phyloP scores from a whole-genome alignment of 352 stramenopile genomes.

The Pythium oligandrum region DNA sequence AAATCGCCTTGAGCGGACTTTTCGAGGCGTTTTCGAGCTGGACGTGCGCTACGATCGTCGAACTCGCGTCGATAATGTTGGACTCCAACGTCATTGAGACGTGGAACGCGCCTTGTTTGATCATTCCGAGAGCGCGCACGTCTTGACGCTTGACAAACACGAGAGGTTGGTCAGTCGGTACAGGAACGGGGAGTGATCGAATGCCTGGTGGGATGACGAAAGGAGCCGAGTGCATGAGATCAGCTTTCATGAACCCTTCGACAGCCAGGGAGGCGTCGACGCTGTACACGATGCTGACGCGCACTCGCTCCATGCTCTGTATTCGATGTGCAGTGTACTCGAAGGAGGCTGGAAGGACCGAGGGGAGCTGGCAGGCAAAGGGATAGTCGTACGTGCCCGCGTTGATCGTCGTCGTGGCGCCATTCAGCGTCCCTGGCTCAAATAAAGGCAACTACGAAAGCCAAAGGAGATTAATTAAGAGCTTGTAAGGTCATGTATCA shows the following conservation, averaged over 20 bases:
- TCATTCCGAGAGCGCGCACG: slow-evolving; percentile 1
- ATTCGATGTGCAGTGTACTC: not conserved
- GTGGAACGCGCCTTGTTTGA: slow-evolving; percentile 2
- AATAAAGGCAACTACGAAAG: too few relatives aligned
- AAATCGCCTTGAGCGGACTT: slow-evolving; percentile 1
- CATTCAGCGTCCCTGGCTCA: too few relatives aligned
- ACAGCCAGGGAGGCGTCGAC: slow-evolving; percentile 2
- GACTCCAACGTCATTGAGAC: not conserved
- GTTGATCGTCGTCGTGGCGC: too few relatives aligned
- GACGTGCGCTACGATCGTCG: slow-evolving; percentile 6
- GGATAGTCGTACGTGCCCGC: not conserved
- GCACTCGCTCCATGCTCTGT: slow-evolving; percentile 1
- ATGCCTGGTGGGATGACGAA: not conserved
- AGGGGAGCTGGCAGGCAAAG: slow-evolving; percentile 1
- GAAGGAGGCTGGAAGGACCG: slow-evolving; percentile 1
- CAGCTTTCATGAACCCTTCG: not conserved
- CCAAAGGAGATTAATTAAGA: too few relatives aligned
- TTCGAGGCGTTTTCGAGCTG: not conserved
- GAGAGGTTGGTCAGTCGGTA: not conserved
- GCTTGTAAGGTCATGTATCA: too few relatives aligned
- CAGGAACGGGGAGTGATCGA: not conserved
- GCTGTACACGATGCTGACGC: slow-evolving; percentile 3
- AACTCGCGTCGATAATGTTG: not conserved
- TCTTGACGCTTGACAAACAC: not conserved
- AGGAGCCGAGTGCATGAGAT: not conserved